Evolutionary conservation across 108 stramenopile species (phyloP).

Genomic region (Nitzschia sp.): DNA sequence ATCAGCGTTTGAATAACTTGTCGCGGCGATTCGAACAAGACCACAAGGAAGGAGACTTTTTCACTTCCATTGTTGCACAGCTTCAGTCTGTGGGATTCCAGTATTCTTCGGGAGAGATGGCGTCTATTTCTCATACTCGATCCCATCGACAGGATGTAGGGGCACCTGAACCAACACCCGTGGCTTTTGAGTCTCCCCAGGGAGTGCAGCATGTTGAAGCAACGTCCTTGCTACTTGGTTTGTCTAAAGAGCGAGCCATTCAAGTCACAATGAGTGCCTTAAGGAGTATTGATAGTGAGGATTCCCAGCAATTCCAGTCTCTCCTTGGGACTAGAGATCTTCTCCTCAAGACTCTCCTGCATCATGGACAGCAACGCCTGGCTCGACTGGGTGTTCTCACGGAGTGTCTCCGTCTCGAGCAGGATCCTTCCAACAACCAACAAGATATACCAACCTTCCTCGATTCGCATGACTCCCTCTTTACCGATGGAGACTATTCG

Average conservation of each 20-base stretch:
- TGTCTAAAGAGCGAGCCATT: slow-evolving; percentile 37
- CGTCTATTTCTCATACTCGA: not conserved
- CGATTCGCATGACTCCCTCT: slow-evolving; percentile 24
- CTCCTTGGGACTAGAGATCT: slow-evolving; percentile 48
- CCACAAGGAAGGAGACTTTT: not conserved
- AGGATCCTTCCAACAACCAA: slow-evolving; percentile 1
- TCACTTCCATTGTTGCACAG: not conserved
- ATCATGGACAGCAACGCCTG: slow-evolving; percentile 44
- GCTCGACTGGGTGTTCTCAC: slow-evolving; percentile 45
- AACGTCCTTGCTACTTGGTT: slow-evolving; percentile 34
- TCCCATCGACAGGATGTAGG: not conserved
- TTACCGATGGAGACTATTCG: not conserved
- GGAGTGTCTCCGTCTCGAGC: slow-evolving; percentile 56
- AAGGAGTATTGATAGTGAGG: slow-evolving; percentile 15
- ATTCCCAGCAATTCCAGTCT: slow-evolving; percentile 36
- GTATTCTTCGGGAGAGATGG: slow-evolving; percentile 6
- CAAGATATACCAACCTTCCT: not conserved
- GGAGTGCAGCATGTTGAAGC: slow-evolving; percentile 51
- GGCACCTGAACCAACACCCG: slow-evolving; percentile 16
- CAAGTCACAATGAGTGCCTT: slow-evolving; percentile 54
- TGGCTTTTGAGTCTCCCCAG: slow-evolving; percentile 45
- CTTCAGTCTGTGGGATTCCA: slow-evolving; percentile 12
- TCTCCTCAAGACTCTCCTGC: slow-evolving; percentile 25
- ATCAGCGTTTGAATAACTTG: slow-evolving; percentile 22
- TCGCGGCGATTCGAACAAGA: slow-evolving; percentile 29